Conservation (phyloP, 331 rosid genomes). For the Cucumis variabilis region DNA sequence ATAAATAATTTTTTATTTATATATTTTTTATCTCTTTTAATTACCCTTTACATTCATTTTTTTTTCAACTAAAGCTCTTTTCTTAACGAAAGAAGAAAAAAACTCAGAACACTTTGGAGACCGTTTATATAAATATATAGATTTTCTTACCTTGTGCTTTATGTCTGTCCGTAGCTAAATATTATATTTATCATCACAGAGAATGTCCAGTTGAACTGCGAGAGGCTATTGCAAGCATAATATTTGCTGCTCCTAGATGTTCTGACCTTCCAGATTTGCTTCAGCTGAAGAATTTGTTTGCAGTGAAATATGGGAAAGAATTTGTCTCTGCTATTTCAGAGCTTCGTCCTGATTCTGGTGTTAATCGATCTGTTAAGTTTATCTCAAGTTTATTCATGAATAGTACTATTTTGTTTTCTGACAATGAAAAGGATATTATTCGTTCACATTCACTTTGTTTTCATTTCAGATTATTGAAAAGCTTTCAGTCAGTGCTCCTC, state of each 20-base stretch:
- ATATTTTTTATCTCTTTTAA: too few relatives aligned
- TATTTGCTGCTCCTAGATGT: constrained; percentile 97
- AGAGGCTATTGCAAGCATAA: constrained; percentile 94
- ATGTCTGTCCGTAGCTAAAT: background rate
- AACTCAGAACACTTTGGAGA: too few relatives aligned
- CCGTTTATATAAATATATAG: too few relatives aligned
- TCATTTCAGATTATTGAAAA: constrained; percentile 84
- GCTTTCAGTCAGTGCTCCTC: constrained; percentile 84
- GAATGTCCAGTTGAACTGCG: constrained; percentile 92
- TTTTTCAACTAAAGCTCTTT: too few relatives aligned
- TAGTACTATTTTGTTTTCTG: constrained; percentile 18
- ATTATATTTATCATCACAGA: constrained; percentile 45
- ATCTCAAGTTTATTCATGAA: constrained; percentile 28
- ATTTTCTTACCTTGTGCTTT: constrained; percentile 12
- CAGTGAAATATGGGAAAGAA: constrained; percentile 92
- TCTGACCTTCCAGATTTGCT: constrained; percentile 94
- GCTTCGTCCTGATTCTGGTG: constrained; percentile 98
- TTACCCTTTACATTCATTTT: too few relatives aligned
- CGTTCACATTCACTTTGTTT: constrained; percentile 28
- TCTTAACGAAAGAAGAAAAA: too few relatives aligned
- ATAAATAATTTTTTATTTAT: too few relatives aligned
- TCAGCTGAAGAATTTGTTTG: constrained; percentile 83
- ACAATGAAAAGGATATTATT: background rate
- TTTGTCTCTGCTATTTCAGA: constrained; percentile 75
- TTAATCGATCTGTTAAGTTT: constrained; percentile 83